Conservation (phyloP, 208 protist species). For the Trypanosoma melophagium region DNA sequence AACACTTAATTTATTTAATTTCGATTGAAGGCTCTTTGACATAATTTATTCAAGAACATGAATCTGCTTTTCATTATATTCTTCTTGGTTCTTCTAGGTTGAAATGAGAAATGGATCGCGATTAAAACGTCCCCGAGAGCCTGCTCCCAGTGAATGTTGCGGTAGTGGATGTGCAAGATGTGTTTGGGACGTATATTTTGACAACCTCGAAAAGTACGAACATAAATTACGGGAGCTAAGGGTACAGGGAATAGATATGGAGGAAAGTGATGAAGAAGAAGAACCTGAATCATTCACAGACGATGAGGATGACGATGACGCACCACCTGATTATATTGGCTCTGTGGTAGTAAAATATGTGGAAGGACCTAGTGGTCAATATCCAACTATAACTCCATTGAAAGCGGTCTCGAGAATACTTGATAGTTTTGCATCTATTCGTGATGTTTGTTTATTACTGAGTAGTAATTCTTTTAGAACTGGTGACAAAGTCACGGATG, state of each 20-base stretch:
- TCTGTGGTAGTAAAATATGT: slow-evolving; percentile 77
- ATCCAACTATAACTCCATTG: slow-evolving; percentile 8
- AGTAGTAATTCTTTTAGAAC: slow-evolving; percentile 13
- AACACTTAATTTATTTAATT: slow-evolving; percentile 12
- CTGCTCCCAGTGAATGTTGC: slow-evolving; percentile 77
- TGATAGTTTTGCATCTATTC: slow-evolving; percentile 23
- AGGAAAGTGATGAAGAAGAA: slow-evolving; percentile 22
- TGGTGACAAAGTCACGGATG: neutral
- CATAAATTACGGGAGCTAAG: slow-evolving; percentile 8
- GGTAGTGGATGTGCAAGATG: slow-evolving; percentile 85
- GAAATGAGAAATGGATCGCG: slow-evolving; percentile 15
- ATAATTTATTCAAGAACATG: slow-evolving; percentile 22
- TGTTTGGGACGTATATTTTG: slow-evolving; percentile 90
- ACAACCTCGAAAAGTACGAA: slow-evolving; percentile 66
- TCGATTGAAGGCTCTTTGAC: neutral
- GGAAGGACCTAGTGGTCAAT: slow-evolving; percentile 18
- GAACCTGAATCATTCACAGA: slow-evolving; percentile 5
- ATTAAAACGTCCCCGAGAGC: slow-evolving; percentile 60
- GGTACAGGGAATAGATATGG: slow-evolving; percentile 4
- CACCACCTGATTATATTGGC: slow-evolving; percentile 55
- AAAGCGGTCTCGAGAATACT: slow-evolving; percentile 21
- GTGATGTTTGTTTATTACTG: slow-evolving; percentile 8
- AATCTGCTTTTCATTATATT: slow-evolving; percentile 21
- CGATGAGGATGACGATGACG: slow-evolving; percentile 25
- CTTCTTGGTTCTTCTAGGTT: slow-evolving; percentile 2